Evolutionary conservation across 108 stramenopile genomes (phyloP), one percentile per base, ranked within the genome.

Genomic region (Hondaea fermentalgiana): DNA sequence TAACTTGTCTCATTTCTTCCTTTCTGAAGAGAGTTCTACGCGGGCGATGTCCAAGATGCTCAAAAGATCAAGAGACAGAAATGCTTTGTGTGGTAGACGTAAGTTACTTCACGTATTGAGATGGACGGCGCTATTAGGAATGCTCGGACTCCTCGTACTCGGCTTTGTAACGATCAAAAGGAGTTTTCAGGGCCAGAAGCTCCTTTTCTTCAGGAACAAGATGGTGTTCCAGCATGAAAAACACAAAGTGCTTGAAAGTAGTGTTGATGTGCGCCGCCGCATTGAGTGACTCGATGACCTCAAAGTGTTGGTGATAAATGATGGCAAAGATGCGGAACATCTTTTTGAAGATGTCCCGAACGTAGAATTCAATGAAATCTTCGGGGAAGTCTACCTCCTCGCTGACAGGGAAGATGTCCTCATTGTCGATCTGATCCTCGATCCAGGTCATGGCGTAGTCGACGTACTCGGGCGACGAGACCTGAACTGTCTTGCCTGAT

Each of bases 181-280:
- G 76, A 35, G 43, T 45, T 17, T 83, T 45, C 17, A 83, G 51
- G 10, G 76, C 76, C n/a, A 28, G 6, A 3, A 83, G 45, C 10
- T 83, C 76, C 51, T 83, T 83, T 16, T 89, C 72, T n/a, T 89
- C 72, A 25, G 6, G 8, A 25, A 23, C 19, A 72, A 94, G 87
- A 55, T 94, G 90, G 57, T 92, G 93, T 83, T 92, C 91, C 42
- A 91, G 87, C n/a, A 64, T 59, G 90, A 93, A 94, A 47, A 92
- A 93, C 28, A 93, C 60, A 60, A 94, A 94, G 90, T 94, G 94
- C 92, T 94, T 94, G 91, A 94, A 93, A 44, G 90, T 93, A 5
- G 94, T 93, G 92, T 94, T 94, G 23, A 94, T 76, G 89, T 94
- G 94, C 17, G 92, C 88, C 14, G 89, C 93, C 17, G 93, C 94